Evolutionary conservation across 805 yeast species (phyloP).

Genomic region (Ogataea zsoltii): DNA sequence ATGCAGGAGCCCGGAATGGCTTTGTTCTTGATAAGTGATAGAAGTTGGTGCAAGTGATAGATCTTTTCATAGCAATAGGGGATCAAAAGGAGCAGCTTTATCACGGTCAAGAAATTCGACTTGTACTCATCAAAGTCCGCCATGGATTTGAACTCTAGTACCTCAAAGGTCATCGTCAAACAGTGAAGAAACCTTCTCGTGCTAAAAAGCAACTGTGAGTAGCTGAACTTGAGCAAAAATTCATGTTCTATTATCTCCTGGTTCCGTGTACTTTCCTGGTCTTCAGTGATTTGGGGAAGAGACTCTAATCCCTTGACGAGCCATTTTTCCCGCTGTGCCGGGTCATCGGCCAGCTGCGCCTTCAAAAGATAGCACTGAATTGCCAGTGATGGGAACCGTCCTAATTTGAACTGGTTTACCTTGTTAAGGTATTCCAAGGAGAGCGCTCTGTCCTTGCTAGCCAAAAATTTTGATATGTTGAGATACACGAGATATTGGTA

Average conservation of each 20-base stretch:
- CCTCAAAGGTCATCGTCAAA: slow-evolving; percentile 5
- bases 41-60: neutral
- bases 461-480: slow-evolving; percentile 10
- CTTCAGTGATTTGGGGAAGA: neutral
- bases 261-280: neutral
- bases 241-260: neutral
- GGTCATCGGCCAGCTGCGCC: slow-evolving; percentile 9
- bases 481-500: slow-evolving; percentile 15
- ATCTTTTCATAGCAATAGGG: slow-evolving; percentile 20
- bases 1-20: neutral
- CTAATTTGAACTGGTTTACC: slow-evolving; percentile 18
- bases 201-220: slow-evolving; percentile 3
- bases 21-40: neutral
- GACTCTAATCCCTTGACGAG: slow-evolving; percentile 17
- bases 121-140: slow-evolving; percentile 1
- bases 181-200: slow-evolving; percentile 1
- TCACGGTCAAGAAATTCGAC: slow-evolving; percentile 1
- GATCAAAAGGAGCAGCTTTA: slow-evolving; percentile 8
- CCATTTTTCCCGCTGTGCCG: slow-evolving; percentile 12
- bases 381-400: slow-evolving; percentile 8
- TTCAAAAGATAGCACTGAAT: slow-evolving; percentile 15
- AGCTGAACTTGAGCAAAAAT: slow-evolving; percentile 10
- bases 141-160: neutral
- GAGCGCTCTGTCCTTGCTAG: slow-evolving; percentile 3
- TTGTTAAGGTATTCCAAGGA: slow-evolving; percentile 10